A percentile compares a stretch with the other conserved stretches of the same genome.
Conservation (phyloP, 2,329 filamentous ascomycete species). For the Podosphaera xanthii region DNA sequence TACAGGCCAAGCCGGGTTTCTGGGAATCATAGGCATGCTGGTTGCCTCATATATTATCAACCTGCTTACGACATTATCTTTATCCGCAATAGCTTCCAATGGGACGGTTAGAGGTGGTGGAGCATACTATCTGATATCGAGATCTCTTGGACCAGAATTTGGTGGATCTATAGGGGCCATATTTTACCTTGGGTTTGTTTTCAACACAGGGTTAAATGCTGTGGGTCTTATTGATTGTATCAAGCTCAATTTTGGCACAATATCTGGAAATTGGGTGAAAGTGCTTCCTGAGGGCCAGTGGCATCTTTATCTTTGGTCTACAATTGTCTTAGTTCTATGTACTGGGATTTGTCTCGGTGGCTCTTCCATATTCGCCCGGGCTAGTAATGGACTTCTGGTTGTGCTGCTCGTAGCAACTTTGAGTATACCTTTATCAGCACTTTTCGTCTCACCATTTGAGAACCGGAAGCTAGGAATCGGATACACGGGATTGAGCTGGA, state of each 20-base stretch:
- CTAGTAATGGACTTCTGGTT: conserved; percentile 52
- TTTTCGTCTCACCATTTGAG: conserved; percentile 44
- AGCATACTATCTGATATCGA: conserved; percentile 72
- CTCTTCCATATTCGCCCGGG: conserved; percentile 56
- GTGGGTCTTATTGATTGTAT: conserved; percentile 71
- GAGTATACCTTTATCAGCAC: conserved; percentile 61
- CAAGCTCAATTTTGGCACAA: conserved; percentile 45
- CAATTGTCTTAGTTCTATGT: conserved; percentile 45
- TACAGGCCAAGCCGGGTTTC: conserved; percentile 39
- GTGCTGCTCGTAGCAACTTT: conserved; percentile 51
- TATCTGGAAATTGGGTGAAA: conserved; percentile 30
- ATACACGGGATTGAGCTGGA: conserved; percentile 54
- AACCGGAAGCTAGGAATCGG: conserved; percentile 38
- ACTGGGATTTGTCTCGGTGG: conserved; percentile 58
- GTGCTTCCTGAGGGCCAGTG: conserved; percentile 49
- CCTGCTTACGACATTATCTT: conserved; percentile 62
- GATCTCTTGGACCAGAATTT: conserved; percentile 70
- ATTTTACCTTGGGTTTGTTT: conserved; percentile 73
- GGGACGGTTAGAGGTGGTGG: conserved; percentile 73
- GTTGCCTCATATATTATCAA: conserved; percentile 58
- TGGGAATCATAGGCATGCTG: conserved; percentile 60
- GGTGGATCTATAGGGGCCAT: conserved; percentile 72
- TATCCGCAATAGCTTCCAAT: conserved; percentile 77
- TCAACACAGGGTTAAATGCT: conserved; percentile 73
- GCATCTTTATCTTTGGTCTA: conserved; percentile 56